Evolutionary conservation across 495 filamentous ascomycete species (phyloP), one percentile per base, ranked within the genome.

Genomic region (Geopyxis carbonaria): DNA sequence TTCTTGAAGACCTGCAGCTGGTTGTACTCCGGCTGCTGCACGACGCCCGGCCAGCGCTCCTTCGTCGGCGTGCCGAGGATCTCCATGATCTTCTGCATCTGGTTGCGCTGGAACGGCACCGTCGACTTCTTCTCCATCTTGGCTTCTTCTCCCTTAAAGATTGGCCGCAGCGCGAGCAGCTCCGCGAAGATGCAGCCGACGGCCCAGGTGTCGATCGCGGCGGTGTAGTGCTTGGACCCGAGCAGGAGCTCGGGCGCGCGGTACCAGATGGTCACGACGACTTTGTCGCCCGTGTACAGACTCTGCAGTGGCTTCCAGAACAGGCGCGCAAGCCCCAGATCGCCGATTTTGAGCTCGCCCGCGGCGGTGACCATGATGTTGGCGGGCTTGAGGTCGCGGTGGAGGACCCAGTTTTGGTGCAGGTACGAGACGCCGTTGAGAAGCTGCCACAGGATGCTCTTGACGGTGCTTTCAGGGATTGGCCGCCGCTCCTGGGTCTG

Each of bases 191-290:
- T 97, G 60, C 89, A 97, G 1, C 89, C 89, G 2, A 97, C 77
- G 10, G 89, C 91, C 89, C 89, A 97, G 56, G 93, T 71, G 56
- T 97, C 89, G 40, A 97, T 79, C 13, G 89, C 91, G 0, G 89
- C 84, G 0, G 89, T 97, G 56, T 97, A 97, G 55, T 97, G 89
- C 16, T 79, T 68, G 38, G 73, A 81, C 8, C 89, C 89, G 14
- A 97, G 73, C 0, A 97, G 73, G 6, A 97, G 65, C 58, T 97
- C 89, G 0, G 89, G 89, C 0, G 89, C 91, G 16, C 89, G 84
- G 48, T 99, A 99, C 89, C 89, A 99, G 43, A 99, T 99, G 0
- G 89, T 99, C 9, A 99, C 89, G 29, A 99, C 89, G 1, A 99
- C 89, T 56, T 99, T 99, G 55, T 99, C 89, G 37, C 91, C 89